These are phyloP conservation scores for Aspergillus nidulans DNA, from an alignment of 495 filamentous ascomycete species.

Conservation along the genomic window DNA sequence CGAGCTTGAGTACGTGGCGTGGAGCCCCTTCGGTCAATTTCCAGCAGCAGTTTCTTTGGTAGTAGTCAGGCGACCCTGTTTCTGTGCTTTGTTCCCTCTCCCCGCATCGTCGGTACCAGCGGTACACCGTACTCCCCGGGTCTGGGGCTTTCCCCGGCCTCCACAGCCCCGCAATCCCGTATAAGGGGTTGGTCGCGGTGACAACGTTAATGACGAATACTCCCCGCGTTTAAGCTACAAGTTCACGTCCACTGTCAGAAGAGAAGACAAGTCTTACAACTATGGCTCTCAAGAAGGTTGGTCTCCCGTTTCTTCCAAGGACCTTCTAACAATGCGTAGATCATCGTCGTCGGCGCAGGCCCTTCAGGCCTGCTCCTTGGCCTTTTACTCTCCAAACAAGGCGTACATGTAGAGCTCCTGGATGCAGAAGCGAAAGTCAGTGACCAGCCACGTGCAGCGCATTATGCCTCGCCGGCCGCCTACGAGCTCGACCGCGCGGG, in stretches of 20 bases:
- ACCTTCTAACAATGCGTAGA: conserved; percentile 15
- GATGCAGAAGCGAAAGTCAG: conserved; percentile 47
- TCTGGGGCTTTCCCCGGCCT: conserved; percentile 6
- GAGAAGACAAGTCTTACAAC: neutral
- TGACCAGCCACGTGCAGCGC: conserved; percentile 52
- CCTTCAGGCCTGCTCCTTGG: conserved; percentile 54
- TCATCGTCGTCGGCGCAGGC: conserved; percentile 54
- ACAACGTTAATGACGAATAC: neutral
- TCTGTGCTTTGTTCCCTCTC: neutral
- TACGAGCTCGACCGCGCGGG: conserved; percentile 53
- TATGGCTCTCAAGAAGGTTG: conserved; percentile 22
- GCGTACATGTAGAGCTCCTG: conserved; percentile 49
- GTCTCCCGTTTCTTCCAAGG: conserved; percentile 1
- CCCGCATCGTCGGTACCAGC: neutral
- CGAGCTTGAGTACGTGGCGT: conserved; percentile 24
- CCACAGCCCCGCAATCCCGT: conserved; percentile 7
- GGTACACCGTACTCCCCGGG: neutral
- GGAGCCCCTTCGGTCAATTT: conserved; percentile 34
- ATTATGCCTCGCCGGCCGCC: conserved; percentile 47
- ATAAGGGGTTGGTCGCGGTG: neutral
- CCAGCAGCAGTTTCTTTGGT: conserved; percentile 39
- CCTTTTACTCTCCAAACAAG: conserved; percentile 49
- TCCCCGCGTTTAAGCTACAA: conserved; percentile 7
- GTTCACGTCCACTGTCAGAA: neutral
- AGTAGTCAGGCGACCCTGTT: neutral